Conservation (phyloP, 2,329 filamentous ascomycete genomes). For the Sclerotinia trifoliorum region DNA sequence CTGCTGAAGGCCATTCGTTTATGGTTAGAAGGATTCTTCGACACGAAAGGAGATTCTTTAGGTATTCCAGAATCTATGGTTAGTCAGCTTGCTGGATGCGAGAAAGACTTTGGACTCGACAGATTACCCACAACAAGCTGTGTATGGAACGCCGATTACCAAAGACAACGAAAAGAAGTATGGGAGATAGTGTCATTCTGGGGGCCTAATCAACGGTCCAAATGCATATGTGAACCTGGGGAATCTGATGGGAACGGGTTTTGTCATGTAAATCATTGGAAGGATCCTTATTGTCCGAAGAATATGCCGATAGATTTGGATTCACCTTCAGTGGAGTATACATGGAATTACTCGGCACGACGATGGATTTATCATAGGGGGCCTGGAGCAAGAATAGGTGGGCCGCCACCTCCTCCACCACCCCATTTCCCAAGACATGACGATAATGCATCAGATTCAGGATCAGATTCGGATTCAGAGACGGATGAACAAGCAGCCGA, state of each 20-base stretch:
- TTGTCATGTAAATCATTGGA: background rate
- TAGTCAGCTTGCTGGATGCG: background rate
- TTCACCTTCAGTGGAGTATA: conserved; percentile 9
- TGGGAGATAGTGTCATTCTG: conserved; percentile 1
- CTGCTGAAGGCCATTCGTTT: conserved; percentile 13
- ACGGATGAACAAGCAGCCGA: background rate
- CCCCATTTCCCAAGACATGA: background rate
- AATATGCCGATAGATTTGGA: conserved; percentile 5
- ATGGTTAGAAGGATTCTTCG: conserved; percentile 5
- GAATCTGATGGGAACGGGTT: background rate
- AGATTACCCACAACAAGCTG: conserved; percentile 22
- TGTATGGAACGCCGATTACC: conserved; percentile 27
- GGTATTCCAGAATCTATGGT: background rate
- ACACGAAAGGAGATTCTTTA: background rate
- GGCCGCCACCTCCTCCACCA: background rate
- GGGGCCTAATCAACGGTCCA: conserved; percentile 13
- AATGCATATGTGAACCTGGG: background rate
- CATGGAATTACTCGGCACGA: background rate
- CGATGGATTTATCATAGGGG: background rate
- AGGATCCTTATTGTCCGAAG: conserved; percentile 1
- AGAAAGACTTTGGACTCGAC: background rate
- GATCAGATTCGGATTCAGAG: background rate
- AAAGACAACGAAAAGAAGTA: conserved; percentile 22
- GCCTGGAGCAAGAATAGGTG: background rate
- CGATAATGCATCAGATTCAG: background rate